Percentiles rank a stretch among this genome's conserved stretches.
Conservation (phyloP, 2,329 filamentous ascomycete genomes). For the Volutella citrinella region DNA sequence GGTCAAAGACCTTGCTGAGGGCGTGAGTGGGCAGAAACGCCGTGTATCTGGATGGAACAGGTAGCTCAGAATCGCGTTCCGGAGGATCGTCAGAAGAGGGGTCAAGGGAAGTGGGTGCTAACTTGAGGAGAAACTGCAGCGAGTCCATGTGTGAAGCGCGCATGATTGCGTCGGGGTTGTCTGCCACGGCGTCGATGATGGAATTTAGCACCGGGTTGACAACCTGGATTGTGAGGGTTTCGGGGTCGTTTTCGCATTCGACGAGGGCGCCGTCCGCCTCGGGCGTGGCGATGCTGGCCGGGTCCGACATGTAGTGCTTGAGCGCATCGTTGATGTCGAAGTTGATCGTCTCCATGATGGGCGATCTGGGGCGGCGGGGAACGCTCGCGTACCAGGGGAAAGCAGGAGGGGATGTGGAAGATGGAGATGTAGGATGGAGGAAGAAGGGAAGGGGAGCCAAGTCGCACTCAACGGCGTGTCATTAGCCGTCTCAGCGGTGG, state of each 20-base stretch:
- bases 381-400: constrained; percentile 15
- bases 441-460: constrained; percentile 12
- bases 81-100: constrained; percentile 16
- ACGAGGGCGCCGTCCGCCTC: constrained; percentile 81
- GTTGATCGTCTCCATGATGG: constrained; percentile 68
- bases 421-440: not conserved
- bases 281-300: constrained; percentile 74
- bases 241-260: constrained; percentile 90
- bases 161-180: constrained; percentile 84
- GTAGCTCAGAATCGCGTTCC: constrained; percentile 37
- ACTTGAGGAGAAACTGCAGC: constrained; percentile 95
- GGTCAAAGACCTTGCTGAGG: constrained; percentile 88
- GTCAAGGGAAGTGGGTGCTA: constrained; percentile 56
- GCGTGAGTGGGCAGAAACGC: constrained; percentile 75
- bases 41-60: constrained; percentile 71
- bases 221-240: constrained; percentile 72
- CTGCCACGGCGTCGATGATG: constrained; percentile 88
- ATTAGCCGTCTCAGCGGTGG: too few relatives aligned
- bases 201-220: constrained; percentile 86
- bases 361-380: constrained; percentile 17
- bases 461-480: too few relatives aligned
- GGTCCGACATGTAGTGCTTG: constrained; percentile 95
- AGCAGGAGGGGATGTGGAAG: constrained; percentile 9
- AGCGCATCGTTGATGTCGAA: constrained; percentile 97
- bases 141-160: constrained; percentile 83